Evolutionary conservation across 768 basidiomycete genomes (phyloP), one percentile per base, ranked within the genome.

Genomic region (Chalciporus piperatus): DNA sequence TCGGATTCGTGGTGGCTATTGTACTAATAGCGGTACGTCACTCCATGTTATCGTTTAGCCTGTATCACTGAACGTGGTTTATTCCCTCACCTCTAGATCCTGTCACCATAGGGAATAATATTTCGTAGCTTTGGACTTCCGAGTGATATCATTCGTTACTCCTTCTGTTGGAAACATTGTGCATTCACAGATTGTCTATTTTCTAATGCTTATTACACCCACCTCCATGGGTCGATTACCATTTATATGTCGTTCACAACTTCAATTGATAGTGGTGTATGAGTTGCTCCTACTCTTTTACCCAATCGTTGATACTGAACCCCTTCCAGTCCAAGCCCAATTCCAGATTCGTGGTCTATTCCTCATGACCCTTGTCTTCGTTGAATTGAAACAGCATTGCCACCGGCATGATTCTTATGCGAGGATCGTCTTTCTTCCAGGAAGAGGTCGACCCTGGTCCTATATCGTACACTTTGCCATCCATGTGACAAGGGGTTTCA

Each of bases 1-100:
- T 99, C 44, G 82, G 87, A 25, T 69, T 98, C 50, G 97, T 99
- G 2, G 78, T 87, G 13, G 83, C 81, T n/a, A 73, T 98, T 53
- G 95, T 99, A 4, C 76, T 99, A 28, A 71, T 98, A 22, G 96
- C 96, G 59, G 96, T 99, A 63, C 74, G 93, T 81, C 16, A 6
- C 30, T 9, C 13, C 12, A 14, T 27, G 40, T 45, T n/a, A 4
- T 48, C 16, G 16, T 22, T 41, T 17, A 45, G 28, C 20, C 22
- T 5, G 1, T 1, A 7, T 39, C 37, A 12, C 45, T 50, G 38
- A 65, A 39, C 27, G 2, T 17, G 8, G 19, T 1, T 48, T 43
- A 14, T 13, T 20, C 41, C 23, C 16, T 47, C 41, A 16, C 7
- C 6, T 22, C 17, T 25, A 67, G 65, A 52, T 67, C 23, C 30